phyloP scores from a whole-genome alignment of 495 filamentous ascomycete species.

The Immersiella caudata region DNA sequence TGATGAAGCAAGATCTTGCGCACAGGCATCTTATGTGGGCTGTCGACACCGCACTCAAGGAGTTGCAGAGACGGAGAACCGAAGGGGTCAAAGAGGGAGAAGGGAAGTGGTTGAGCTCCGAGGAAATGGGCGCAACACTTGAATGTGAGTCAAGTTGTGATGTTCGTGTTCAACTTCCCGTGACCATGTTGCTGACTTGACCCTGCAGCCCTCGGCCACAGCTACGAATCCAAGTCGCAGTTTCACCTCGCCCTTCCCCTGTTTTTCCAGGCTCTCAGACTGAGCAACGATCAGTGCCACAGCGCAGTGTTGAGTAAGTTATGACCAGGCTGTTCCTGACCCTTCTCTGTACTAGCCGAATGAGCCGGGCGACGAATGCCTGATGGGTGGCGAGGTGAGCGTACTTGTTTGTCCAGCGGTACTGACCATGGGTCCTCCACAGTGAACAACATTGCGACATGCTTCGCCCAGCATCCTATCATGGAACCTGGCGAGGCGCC shows the following conservation, averaged over 20 bases:
- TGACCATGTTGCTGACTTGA: constrained; percentile 27
- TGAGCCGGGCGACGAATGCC: background rate
- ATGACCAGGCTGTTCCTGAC: constrained; percentile 56
- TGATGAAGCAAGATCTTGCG: constrained; percentile 64
- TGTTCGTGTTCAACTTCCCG: background rate
- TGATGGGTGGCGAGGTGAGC: background rate
- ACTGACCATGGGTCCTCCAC: background rate
- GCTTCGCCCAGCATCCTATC: constrained; percentile 65
- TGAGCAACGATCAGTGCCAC: constrained; percentile 68
- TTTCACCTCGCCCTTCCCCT: constrained; percentile 84
- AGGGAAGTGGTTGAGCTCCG: constrained; percentile 73
- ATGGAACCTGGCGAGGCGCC: constrained; percentile 39
- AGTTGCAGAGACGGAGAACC: constrained; percentile 65
- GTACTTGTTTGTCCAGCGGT: background rate
- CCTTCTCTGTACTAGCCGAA: background rate
- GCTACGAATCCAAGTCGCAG: constrained; percentile 68
- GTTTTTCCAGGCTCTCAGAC: constrained; percentile 76
- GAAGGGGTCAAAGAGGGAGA: constrained; percentile 65
- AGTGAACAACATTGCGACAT: constrained; percentile 75
- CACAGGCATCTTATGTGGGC: constrained; percentile 77
- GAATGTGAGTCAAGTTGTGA: constrained; percentile 53
- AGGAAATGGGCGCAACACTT: constrained; percentile 71
- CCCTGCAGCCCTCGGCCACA: constrained; percentile 64
- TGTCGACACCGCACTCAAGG: constrained; percentile 77
- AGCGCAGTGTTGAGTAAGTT: constrained; percentile 70